These are phyloP conservation scores for Paraphoma chrysanthemicola DNA, from an alignment of 2,329 filamentous ascomycete species.

Conservation along the genomic window DNA sequence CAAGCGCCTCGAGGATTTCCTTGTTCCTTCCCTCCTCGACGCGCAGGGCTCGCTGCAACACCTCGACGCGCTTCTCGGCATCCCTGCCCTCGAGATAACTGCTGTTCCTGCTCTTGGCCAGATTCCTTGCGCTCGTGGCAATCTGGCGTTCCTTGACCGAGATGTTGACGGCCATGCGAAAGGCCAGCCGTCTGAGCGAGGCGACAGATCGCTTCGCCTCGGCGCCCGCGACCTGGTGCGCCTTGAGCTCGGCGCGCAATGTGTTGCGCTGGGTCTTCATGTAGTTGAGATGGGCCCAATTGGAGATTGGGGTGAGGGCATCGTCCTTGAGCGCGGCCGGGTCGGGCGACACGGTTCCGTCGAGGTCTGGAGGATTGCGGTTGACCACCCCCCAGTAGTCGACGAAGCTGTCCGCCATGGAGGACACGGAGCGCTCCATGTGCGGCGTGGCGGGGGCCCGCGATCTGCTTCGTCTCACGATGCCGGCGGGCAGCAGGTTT, in stretches of 20 bases:
- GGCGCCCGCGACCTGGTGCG: constrained; percentile 39
- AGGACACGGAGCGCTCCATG: constrained; percentile 39
- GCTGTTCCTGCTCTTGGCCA: constrained; percentile 40
- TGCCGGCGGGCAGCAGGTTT: constrained; percentile 35
- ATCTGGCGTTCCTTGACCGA: constrained; percentile 49
- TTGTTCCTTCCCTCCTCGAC: constrained; percentile 46
- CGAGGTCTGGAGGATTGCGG: constrained; percentile 17
- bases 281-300: constrained; percentile 45
- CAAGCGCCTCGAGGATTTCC: constrained; percentile 46
- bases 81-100: constrained; percentile 40
- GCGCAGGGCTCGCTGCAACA: constrained; percentile 37
- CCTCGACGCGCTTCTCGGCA: constrained; percentile 42
- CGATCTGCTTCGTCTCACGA: constrained; percentile 28
- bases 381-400: constrained; percentile 31
- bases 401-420: constrained; percentile 45
- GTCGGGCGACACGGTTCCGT: constrained; percentile 18
- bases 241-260: constrained; percentile 41
- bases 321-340: constrained; percentile 23
- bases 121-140: constrained; percentile 38
- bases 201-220: constrained; percentile 45
- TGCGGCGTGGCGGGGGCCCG: constrained; percentile 31
- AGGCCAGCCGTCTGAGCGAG: constrained; percentile 44
- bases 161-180: constrained; percentile 49
- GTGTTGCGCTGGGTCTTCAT: constrained; percentile 45
- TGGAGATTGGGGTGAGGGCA: constrained; percentile 38